Evolutionary conservation across 331 rosid species (phyloP).

Genomic region (Spiraea crenata): DNA sequence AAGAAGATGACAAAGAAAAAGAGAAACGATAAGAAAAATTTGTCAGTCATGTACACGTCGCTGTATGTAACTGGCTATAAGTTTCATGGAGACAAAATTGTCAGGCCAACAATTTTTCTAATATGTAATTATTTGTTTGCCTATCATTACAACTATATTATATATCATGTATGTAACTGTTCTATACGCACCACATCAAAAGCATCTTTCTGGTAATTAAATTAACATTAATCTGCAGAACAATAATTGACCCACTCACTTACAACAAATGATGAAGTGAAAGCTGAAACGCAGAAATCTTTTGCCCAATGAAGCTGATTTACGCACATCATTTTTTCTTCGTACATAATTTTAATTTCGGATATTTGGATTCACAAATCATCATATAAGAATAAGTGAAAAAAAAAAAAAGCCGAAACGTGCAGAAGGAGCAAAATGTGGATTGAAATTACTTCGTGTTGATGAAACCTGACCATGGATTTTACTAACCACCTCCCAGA

Average conservation of each 20-base stretch:
- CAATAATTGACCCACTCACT: constrained; percentile 59
- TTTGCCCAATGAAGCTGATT: constrained; percentile 14
- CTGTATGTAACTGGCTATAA: constrained; percentile 44
- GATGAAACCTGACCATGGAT: constrained; percentile 51
- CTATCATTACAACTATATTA: constrained; percentile 12
- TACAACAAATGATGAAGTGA: constrained; percentile 34
- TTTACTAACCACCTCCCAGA: constrained; percentile 58
- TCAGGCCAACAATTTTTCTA: constrained; percentile 36
- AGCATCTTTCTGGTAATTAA: constrained; percentile 74
- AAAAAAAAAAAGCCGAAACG: no score
- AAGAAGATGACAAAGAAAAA: constrained; percentile 8
- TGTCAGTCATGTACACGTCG: constrained; percentile 45
- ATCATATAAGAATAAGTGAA: no score
- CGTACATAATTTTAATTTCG: no score
- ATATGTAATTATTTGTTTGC: constrained; percentile 10
- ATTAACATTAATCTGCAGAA: constrained; percentile 47
- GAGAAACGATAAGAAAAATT: constrained; percentile 23
- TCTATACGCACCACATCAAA: constrained; percentile 64
- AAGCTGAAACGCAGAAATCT: constrained; percentile 47
- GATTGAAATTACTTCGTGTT: no score
- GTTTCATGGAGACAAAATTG: constrained; percentile 53
- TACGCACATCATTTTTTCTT: no score
- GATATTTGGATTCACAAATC: no score
- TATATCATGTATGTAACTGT: constrained; percentile 33
- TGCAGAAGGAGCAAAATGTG: no score